Evolutionary conservation across 176 grass and related monocot species (phyloP).

Genomic region (Cenchrus americanus): DNA sequence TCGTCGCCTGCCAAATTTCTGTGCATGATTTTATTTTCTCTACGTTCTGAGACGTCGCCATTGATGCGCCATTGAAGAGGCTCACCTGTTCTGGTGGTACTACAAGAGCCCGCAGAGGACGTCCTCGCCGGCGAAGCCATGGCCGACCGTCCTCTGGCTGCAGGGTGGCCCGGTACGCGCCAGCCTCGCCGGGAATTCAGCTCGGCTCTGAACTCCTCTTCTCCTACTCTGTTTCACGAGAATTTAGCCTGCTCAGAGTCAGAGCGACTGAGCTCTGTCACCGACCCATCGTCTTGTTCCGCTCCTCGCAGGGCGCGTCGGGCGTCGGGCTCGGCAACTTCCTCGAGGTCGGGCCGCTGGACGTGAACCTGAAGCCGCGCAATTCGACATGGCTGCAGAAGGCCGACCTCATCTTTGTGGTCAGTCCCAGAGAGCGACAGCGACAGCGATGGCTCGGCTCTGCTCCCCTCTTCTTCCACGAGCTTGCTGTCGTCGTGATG

Average conservation of each 20-base stretch:
- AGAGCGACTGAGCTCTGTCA: background rate
- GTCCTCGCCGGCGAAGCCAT: slow-evolving; percentile 44
- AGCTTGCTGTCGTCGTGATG: background rate
- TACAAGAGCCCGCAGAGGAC: slow-evolving; percentile 73
- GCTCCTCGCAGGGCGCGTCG: slow-evolving; percentile 48
- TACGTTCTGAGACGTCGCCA: background rate
- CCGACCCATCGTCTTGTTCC: background rate
- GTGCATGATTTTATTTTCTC: slow-evolving; percentile 15
- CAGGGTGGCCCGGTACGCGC: slow-evolving; percentile 80
- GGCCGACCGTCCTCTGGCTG: slow-evolving; percentile 87
- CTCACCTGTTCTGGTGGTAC: slow-evolving; percentile 94
- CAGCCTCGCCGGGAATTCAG: background rate
- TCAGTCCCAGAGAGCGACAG: slow-evolving; percentile 1
- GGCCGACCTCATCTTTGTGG: slow-evolving; percentile 89
- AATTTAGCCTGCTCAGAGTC: background rate
- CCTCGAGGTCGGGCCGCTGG: slow-evolving; percentile 73
- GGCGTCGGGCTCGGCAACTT: slow-evolving; percentile 78
- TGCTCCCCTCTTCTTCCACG: background rate
- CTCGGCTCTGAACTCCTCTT: background rate
- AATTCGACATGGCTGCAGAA: slow-evolving; percentile 81
- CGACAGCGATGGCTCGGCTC: background rate
- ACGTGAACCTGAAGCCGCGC: slow-evolving; percentile 58
- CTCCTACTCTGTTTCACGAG: background rate
- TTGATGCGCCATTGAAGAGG: slow-evolving; percentile 46
- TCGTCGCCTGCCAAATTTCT: background rate